Conservation (phyloP, 1,139 yeast genomes). For the Geotrichum histeridarum region DNA sequence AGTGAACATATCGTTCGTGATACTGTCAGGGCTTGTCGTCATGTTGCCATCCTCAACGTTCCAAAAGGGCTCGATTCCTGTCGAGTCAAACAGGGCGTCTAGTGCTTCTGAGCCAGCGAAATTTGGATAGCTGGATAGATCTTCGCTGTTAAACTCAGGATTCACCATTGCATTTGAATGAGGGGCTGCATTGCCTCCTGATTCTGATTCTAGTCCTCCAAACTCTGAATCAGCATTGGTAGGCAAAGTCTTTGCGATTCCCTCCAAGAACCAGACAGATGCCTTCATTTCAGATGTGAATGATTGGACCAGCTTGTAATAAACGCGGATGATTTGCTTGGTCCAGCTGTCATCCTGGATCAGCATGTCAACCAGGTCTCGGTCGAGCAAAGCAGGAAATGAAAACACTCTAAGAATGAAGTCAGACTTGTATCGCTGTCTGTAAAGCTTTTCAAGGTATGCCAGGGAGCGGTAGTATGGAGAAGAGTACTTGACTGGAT, state of each 20-base stretch:
- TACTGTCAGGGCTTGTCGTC: neutral
- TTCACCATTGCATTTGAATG: too few species aligned
- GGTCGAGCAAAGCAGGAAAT: constrained; percentile 86
- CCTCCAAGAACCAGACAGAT: constrained; percentile 89
- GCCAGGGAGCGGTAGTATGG: constrained; percentile 85
- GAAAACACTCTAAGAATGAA: constrained; percentile 85
- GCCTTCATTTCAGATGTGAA: constrained; percentile 85
- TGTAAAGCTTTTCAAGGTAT: constrained; percentile 73
- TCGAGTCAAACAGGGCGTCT: neutral
- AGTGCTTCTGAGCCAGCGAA: neutral
- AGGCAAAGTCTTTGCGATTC: constrained; percentile 71
- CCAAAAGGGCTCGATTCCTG: neutral
- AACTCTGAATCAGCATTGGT: constrained; percentile 38
- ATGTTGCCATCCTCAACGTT: neutral
- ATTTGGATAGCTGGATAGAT: neutral
- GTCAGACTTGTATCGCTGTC: constrained; percentile 75
- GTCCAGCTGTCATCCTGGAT: constrained; percentile 83
- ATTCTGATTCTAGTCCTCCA: constrained; percentile 37
- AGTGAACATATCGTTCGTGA: neutral
- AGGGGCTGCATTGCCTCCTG: too few species aligned
- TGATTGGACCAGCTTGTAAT: constrained; percentile 72
- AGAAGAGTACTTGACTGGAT: constrained; percentile 76
- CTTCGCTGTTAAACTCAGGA: neutral
- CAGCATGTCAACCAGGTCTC: constrained; percentile 64
- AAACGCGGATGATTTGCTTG: constrained; percentile 83